Evolutionary conservation across 495 filamentous ascomycete species (phyloP).

Genomic region (Penicillium atrosanguineum): DNA sequence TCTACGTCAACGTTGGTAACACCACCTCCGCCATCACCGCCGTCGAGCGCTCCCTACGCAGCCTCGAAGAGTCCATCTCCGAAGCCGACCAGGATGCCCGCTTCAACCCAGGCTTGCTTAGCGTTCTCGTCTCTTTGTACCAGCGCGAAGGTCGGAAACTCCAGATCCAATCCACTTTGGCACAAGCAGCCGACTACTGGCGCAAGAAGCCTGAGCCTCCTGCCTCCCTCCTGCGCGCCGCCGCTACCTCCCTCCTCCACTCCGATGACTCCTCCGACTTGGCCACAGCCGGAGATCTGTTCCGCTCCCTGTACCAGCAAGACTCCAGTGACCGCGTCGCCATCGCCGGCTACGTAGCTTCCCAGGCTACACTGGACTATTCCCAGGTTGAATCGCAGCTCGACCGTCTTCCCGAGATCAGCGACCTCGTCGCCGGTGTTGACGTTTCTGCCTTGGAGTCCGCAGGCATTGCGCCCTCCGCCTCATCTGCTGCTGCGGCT

Average conservation of each 20-base stretch:
- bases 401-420: conserved; percentile 61
- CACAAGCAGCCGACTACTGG: conserved; percentile 85
- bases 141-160: conserved; percentile 71
- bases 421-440: conserved; percentile 61
- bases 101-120: conserved; percentile 82
- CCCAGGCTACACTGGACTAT: conserved; percentile 67
- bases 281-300: conserved; percentile 67
- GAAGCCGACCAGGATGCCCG: conserved; percentile 64
- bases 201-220: conserved; percentile 49
- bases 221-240: conserved; percentile 68
- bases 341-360: conserved; percentile 78
- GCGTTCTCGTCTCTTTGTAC: conserved; percentile 80
- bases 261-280: conserved; percentile 67
- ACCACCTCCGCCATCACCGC: conserved; percentile 70
- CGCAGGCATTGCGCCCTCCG: conserved; percentile 68
- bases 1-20: conserved; percentile 75
- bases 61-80: conserved; percentile 65
- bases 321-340: conserved; percentile 63
- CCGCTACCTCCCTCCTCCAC: conserved; percentile 73
- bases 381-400: conserved; percentile 58
- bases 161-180: conserved; percentile 67
- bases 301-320: conserved; percentile 61
- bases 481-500: conserved; percentile 34
- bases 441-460: conserved; percentile 70
- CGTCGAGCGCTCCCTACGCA: conserved; percentile 70